These are phyloP conservation scores for Tetrapisispora pingtungensis DNA, from an alignment of 805 yeast genomes.

Conservation along the genomic window DNA sequence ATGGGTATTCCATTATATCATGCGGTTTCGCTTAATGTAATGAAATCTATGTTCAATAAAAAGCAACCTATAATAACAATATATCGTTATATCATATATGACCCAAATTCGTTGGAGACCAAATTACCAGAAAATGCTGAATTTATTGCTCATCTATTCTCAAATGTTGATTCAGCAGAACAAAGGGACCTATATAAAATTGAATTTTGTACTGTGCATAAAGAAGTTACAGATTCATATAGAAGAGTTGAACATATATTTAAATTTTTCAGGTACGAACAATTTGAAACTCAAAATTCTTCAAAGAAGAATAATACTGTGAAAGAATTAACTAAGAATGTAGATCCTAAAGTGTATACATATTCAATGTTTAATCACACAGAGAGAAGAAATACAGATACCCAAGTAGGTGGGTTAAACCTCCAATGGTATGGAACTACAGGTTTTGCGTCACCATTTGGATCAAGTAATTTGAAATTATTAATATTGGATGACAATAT, in stretches of 20 bases:
- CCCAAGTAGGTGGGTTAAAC: constrained; percentile 23
- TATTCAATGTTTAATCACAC: constrained; percentile 26
- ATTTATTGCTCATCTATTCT: constrained; percentile 5
- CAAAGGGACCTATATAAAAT: constrained; percentile 13
- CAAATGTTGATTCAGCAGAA: constrained; percentile 5
- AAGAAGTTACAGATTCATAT: constrained; percentile 13
- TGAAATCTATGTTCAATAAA: constrained; percentile 25
- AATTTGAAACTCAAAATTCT: constrained; percentile 11
- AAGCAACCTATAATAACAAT: constrained; percentile 24
- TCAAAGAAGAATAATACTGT: constrained; percentile 9
- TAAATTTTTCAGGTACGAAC: constrained; percentile 12
- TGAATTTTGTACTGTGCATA: constrained; percentile 28
- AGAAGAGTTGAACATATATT: constrained; percentile 26
- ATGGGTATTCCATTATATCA: constrained; percentile 32
- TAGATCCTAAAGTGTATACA: constrained; percentile 7
- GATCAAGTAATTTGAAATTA: constrained; percentile 29
- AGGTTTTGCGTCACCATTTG: constrained; percentile 28
- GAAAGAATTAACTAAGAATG: background rate
- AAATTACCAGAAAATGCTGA: constrained; percentile 9
- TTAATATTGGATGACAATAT: constrained; percentile 27
- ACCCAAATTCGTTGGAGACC: constrained; percentile 4
- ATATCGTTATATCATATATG: constrained; percentile 17
- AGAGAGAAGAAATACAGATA: constrained; percentile 28
- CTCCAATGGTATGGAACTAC: constrained; percentile 35
- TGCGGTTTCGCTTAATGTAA: constrained; percentile 20